These are phyloP conservation scores for Tylopilus sp. DNA, from an alignment of 768 basidiomycete genomes.

Conservation along the genomic window DNA sequence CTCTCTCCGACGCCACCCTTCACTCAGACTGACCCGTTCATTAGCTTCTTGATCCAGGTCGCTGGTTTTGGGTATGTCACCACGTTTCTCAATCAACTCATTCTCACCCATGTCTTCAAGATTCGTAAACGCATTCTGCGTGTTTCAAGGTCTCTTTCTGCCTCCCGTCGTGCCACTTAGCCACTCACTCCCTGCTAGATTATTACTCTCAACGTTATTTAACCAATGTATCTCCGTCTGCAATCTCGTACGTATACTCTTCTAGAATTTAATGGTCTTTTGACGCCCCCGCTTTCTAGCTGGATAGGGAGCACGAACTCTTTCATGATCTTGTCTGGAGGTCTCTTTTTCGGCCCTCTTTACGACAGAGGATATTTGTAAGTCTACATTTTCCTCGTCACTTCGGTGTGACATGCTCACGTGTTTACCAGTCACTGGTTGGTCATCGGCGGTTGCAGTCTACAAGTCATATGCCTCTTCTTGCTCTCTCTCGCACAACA, in stretches of 20 bases:
- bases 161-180: neutral
- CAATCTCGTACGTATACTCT: slow-evolving; percentile 31
- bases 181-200: slow-evolving; percentile 23
- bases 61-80: slow-evolving; percentile 35
- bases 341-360: slow-evolving; percentile 45
- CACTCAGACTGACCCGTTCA: neutral
- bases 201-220: slow-evolving; percentile 38
- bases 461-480: slow-evolving; percentile 41
- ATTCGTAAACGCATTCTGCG: slow-evolving; percentile 36
- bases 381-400: slow-evolving; percentile 1
- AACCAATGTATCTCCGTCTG: slow-evolving; percentile 33
- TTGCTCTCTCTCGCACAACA: slow-evolving; percentile 41
- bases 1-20: neutral
- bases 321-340: slow-evolving; percentile 41
- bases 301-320: slow-evolving; percentile 51
- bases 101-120: slow-evolving; percentile 13
- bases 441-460: slow-evolving; percentile 41
- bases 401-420: neutral
- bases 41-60: slow-evolving; percentile 35
- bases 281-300: slow-evolving; percentile 13
- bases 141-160: slow-evolving; percentile 34
- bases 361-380: slow-evolving; percentile 53
- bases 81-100: neutral
- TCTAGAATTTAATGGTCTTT: neutral
- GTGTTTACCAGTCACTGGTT: slow-evolving; percentile 35